Conservation (phyloP, 2,329 filamentous ascomycete species). For the Teratosphaeria gauchensis region DNA sequence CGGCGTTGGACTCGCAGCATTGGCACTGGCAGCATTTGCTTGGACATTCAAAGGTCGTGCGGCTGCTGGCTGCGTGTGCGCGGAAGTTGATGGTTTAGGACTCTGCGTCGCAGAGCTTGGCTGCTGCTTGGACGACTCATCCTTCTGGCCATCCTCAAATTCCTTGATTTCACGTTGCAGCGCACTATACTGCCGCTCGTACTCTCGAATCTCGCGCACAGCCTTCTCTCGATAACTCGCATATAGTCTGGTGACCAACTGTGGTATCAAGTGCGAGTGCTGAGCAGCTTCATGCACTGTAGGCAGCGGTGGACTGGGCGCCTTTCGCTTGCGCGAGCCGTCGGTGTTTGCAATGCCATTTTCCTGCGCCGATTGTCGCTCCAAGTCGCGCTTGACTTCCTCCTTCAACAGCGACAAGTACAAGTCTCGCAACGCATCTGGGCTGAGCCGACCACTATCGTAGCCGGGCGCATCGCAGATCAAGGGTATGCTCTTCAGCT, state of each 20-base stretch:
- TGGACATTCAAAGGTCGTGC: conserved; percentile 6
- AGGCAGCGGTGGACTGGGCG: conserved; percentile 53
- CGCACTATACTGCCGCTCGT: conserved; percentile 58
- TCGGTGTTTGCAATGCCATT: conserved; percentile 30
- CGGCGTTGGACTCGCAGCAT: conserved; percentile 10
- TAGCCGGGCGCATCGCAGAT: conserved; percentile 62
- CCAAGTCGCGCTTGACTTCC: conserved; percentile 45
- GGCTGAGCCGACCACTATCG: conserved; percentile 62
- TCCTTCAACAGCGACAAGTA: conserved; percentile 70
- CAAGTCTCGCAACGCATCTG: conserved; percentile 68
- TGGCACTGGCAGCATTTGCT: conserved; percentile 4
- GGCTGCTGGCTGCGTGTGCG: conserved; percentile 11
- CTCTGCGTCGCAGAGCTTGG: conserved; percentile 8
- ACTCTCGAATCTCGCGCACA: conserved; percentile 60
- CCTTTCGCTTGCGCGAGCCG: conserved; percentile 64
- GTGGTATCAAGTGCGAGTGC: conserved; percentile 58
- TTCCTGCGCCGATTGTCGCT: conserved; percentile 21
- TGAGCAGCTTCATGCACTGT: conserved; percentile 57
- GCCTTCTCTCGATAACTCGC: conserved; percentile 61
- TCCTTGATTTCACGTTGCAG: conserved; percentile 58
- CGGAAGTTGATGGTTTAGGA: conserved; percentile 17
- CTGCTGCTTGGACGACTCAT: conserved; percentile 29
- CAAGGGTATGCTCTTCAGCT: conserved; percentile 63
- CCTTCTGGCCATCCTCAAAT: conserved; percentile 53
- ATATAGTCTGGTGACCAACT: conserved; percentile 65